A percentile compares a stretch with the other conserved stretches of the same genome.
Evolutionary conservation across 192 early-diverging fungal genomes (phyloP).

Genomic region (Gonapodya prolifera): DNA sequence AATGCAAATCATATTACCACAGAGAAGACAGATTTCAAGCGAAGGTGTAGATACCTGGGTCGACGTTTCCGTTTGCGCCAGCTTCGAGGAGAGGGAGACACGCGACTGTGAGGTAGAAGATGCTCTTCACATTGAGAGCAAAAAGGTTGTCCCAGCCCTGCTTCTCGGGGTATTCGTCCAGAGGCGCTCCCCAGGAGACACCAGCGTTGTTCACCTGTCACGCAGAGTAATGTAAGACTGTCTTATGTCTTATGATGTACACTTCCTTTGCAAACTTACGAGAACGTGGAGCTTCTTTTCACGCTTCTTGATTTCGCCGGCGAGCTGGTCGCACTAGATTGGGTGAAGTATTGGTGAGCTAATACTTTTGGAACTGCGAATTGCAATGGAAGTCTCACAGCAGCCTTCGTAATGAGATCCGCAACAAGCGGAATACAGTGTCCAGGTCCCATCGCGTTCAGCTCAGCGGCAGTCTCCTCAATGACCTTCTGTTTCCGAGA

Average conservation of each 20-base stretch:
- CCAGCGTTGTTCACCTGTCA: neutral
- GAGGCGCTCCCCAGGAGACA: neutral
- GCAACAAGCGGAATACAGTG: neutral
- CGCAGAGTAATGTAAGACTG: too few species aligned
- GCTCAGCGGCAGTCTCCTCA: constrained; percentile 41
- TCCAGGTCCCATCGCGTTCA: constrained; percentile 37
- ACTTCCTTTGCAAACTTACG: too few species aligned
- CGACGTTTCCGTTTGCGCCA: neutral
- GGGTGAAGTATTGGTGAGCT: too few species aligned
- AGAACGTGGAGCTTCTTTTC: neutral
- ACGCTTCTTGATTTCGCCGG: neutral
- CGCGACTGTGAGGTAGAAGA: neutral
- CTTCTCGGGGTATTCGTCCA: neutral
- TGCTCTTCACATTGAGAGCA: neutral
- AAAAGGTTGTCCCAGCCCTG: neutral
- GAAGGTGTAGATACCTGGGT: too few species aligned
- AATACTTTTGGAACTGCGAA: too few species aligned
- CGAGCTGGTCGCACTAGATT: neutral
- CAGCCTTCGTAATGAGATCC: neutral
- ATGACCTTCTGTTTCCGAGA: constrained; percentile 44
- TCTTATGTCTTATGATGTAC: too few species aligned
- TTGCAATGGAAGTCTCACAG: too few species aligned
- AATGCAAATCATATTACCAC: too few species aligned
- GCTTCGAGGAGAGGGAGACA: neutral
- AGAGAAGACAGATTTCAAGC: too few species aligned